Base-by-base conservation (phyloP, 805 yeast genomes). In the Pichia eremophila region DNA sequence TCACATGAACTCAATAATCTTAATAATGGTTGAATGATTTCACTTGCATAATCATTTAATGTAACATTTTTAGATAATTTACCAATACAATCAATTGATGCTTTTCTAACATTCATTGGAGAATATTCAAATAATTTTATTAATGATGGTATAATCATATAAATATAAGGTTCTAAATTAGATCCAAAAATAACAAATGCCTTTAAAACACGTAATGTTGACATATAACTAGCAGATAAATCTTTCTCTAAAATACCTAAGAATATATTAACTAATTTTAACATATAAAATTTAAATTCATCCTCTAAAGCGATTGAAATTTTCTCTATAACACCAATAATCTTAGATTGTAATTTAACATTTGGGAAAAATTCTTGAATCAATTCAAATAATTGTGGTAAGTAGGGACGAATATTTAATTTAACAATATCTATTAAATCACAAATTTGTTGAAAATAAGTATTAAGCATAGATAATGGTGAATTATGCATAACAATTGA, bases 361-460 rank as follows among this genome's bases (percentile, higher is more conserved):
- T 79, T 74, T 4, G 67, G 60, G 63, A 89, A 90, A 51, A 81
- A 87, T 52, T 87, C 95, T 51, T 78, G 78, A 45, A 91, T 78
- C 0, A 85, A 79, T 4, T 68, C 78, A 57, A 89, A 86, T 8
- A 95, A 81, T 37, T 83, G 85, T 3, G 78, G 74, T 41, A 93
- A 72, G 57, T 79, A 85, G 2, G 95, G 91, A 44, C 97, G 71
- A 18, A 93, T 85, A 59, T 93, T 96, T 58, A 88, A 91, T 54
- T 85, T 87, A 31, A 90, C 96, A 54, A 89, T 86, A 19, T 77
- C 67, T 6, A 90, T 81, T 52, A 93, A 70, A 1, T 82, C 82
- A 12, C 93, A 83, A 49, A 93, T 68, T 57, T 91, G 97, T 59
- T 89, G 88, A 66, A 93, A 89, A 58, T 90, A 85, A 48, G 90